Evolutionary conservation across 2,329 filamentous ascomycete species (phyloP), one percentile per base, ranked within the genome.

Genomic region (Aspergillus sp.): DNA sequence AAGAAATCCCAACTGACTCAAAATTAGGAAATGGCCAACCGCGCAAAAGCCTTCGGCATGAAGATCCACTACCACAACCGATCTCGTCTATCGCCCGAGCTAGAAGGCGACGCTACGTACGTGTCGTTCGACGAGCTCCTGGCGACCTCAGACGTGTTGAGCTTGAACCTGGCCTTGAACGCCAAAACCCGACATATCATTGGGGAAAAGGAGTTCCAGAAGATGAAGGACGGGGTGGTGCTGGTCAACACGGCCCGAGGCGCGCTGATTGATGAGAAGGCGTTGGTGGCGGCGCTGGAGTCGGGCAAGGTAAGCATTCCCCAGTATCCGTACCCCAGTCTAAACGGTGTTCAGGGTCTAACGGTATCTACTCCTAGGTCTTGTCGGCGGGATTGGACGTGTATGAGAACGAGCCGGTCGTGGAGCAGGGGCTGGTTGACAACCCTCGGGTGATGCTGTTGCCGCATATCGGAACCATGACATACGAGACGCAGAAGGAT

Each of bases 391-490:
- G 79, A 42, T 63, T 81, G 55, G 79, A 81, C 60, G 79, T 81
- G 10, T 81, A 80, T 56, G 79, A 81, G 64, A 73, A 80, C 22
- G 79, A 81, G 65, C 79, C 79, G 2, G 67, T 71, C 22, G 70
- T 81, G 39, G 74, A 87, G 62, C 75, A 77, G 0, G 84, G 82
- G 0, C 69, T 81, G 46, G 63, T 80, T 24, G 73, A 73, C 51
- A 80, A 78, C 64, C 72, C 75, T 4, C 72, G 71, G 46, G 76
- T 77, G n/a, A 83, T 87, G 65, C 65, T 87, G 63, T 69, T 87
- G 62, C 85, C 85, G 45, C 85, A 87, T 65, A 82, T 87, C 63
- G 85, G 85, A 20, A 87, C 85, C 1, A 80, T 75, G 60, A 87
- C 84, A 11, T 82, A 79, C 67, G 85, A 87, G 71, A 86, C 84